Evolutionary conservation across 176 grass and related monocot species (phyloP).

Genomic region (Triticum urartu): DNA sequence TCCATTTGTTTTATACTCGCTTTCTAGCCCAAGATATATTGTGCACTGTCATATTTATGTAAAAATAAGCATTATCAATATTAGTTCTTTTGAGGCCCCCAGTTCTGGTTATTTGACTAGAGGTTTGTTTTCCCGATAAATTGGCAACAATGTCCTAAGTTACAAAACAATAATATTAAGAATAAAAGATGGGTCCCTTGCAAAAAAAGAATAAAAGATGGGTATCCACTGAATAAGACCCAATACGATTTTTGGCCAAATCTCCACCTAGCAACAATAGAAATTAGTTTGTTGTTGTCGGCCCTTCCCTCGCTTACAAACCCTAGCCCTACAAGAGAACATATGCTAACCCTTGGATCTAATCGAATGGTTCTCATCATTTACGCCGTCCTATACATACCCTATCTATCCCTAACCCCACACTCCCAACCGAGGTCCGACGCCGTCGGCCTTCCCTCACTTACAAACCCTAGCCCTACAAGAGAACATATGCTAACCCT

Average conservation of each 20-base stretch:
- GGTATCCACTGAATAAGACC: neutral
- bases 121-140: neutral
- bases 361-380: neutral
- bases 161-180: neutral
- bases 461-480: neutral
- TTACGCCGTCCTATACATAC: neutral
- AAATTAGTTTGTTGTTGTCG: rapidly evolving
- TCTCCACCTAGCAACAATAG: neutral
- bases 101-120: neutral
- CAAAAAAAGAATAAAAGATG: neutral
- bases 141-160: neutral
- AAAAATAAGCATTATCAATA: neutral
- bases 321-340: neutral
- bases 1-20: neutral
- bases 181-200: neutral
- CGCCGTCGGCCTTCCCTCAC: neutral
- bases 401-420: neutral
- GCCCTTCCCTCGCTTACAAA: neutral
- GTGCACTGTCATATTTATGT: neutral
- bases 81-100: neutral
- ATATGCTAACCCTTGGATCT: neutral
- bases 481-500: neutral
- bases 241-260: neutral
- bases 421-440: rapidly evolving
- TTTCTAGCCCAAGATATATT: neutral